Evolutionary conservation across 1,284 basidiomycete species (phyloP).

Genomic region (Veloporphyrellus conicus): DNA sequence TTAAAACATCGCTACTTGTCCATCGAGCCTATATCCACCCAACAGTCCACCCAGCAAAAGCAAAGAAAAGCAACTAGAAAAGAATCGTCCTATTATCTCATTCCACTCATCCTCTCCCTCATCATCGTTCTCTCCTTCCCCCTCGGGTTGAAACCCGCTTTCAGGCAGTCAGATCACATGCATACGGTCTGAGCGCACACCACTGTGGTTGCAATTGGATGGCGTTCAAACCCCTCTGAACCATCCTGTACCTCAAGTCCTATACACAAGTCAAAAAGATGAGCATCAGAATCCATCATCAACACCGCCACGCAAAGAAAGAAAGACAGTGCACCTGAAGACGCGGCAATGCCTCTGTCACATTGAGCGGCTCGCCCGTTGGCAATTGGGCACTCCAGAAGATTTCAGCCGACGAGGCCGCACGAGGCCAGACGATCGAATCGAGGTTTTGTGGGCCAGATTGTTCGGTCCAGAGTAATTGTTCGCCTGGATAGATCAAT

Average conservation of each 20-base stretch:
- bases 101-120: no score
- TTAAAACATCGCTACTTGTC: no score
- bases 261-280: no score
- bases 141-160: no score
- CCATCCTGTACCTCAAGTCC: slow-evolving; percentile 56
- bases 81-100: no score
- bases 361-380: slow-evolving; percentile 39
- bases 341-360: slow-evolving; percentile 62
- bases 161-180: slow-evolving; percentile 47
- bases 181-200: slow-evolving; percentile 63
- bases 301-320: not conserved
- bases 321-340: slow-evolving; percentile 48
- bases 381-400: slow-evolving; percentile 57
- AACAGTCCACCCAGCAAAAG: no score
- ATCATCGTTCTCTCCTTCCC: no score
- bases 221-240: slow-evolving; percentile 56
- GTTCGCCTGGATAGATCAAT: slow-evolving; percentile 36
- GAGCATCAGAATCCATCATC: no score
- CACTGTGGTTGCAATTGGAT: slow-evolving; percentile 66
- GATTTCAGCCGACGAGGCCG: slow-evolving; percentile 55
- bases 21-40: no score
- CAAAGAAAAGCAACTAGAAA: no score
- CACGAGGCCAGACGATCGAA: slow-evolving; percentile 56
- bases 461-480: slow-evolving; percentile 57
- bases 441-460: slow-evolving; percentile 52